Evolutionary conservation across 176 grass and related monocot species (phyloP), one percentile per base, ranked within the genome.

Genomic region (Lolium perenne): DNA sequence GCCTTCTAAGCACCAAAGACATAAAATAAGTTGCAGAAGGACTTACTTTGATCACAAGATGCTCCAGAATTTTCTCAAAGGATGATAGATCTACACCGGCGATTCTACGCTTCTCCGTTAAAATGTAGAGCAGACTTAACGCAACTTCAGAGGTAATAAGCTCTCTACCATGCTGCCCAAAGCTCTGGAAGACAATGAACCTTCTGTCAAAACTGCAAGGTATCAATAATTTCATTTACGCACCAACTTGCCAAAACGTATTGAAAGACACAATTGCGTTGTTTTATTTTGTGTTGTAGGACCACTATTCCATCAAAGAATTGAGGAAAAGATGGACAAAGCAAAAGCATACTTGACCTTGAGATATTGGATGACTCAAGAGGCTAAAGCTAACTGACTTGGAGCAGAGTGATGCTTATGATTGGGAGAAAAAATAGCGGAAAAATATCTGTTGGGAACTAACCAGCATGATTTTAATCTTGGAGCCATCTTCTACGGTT

Each of bases 141-240:
- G 94, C 97, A 80, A 98, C 86, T 80, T 98, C 97, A 92, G 94
- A 89, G 62, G 97, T 98, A 71, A 98, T 96, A 93, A 98, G 92
- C 77, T 98, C 97, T 89, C 97, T 92, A 69, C 92, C 94, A 61
- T 98, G 97, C 92, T 98, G 94, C 18, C 97, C 97, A 98, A 98
- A 98, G 90, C 94, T 98, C 97, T 98, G 92, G 92, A 98, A 98
- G 86, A 98, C 88, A 98, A 96, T 90, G 81, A 98, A 98, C 84
- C 82, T 86, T 98, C 92, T 91, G 90, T 98, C 97, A 98, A 95
- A 94, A 92, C 85, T 69, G 51, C 85, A 88, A 90, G 67, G 71
- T 38, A 93, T 88, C 89, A 91, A 91, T 71, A 86, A 83, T 58
- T 66, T 73, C 84, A 88, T 79, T 82, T 79, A 35, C 58, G 21